These are phyloP conservation scores for Secale cereale DNA, from an alignment of 176 grass and related monocot genomes.

Conservation along the genomic window DNA sequence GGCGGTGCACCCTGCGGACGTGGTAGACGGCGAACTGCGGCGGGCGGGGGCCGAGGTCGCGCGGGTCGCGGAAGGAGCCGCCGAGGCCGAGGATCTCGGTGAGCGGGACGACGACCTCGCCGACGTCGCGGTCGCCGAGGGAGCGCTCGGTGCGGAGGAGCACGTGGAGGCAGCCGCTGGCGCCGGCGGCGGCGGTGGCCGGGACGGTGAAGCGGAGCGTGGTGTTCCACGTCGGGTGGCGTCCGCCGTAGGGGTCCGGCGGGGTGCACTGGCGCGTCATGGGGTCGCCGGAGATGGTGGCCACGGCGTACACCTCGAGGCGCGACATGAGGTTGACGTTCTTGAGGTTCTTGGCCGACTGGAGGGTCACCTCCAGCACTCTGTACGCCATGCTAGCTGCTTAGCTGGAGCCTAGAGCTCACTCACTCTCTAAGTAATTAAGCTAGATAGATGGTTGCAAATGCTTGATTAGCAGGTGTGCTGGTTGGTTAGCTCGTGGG, in stretches of 20 bases:
- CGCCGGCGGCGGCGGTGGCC: slow-evolving; percentile 5
- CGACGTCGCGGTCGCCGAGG: slow-evolving; percentile 68
- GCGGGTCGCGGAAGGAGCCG: too few relatives aligned
- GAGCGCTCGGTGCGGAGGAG: slow-evolving; percentile 62
- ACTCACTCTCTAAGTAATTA: neutral
- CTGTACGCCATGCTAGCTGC: slow-evolving; percentile 47
- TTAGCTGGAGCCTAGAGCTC: neutral
- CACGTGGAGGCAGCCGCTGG: slow-evolving; percentile 45
- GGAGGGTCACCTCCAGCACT: slow-evolving; percentile 56
- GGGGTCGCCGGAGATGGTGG: slow-evolving; percentile 44
- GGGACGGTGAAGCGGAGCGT: slow-evolving; percentile 51
- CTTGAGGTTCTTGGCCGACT: slow-evolving; percentile 61
- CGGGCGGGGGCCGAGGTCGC: neutral
- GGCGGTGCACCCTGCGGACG: slow-evolving; percentile 47
- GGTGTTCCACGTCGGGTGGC: slow-evolving; percentile 63
- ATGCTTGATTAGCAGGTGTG: neutral
- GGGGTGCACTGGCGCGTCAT: slow-evolving; percentile 49
- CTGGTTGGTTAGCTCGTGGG: too few relatives aligned
- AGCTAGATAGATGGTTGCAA: neutral
- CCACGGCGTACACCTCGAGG: slow-evolving; percentile 68
- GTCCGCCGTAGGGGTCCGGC: slow-evolving; percentile 48
- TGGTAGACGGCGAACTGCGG: slow-evolving; percentile 52
- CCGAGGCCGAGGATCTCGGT: slow-evolving; percentile 29
- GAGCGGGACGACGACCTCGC: slow-evolving; percentile 58
- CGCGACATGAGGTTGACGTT: slow-evolving; percentile 63